phyloP scores from a whole-genome alignment of 805 yeast species.

The Lipomyces mesembrius region DNA sequence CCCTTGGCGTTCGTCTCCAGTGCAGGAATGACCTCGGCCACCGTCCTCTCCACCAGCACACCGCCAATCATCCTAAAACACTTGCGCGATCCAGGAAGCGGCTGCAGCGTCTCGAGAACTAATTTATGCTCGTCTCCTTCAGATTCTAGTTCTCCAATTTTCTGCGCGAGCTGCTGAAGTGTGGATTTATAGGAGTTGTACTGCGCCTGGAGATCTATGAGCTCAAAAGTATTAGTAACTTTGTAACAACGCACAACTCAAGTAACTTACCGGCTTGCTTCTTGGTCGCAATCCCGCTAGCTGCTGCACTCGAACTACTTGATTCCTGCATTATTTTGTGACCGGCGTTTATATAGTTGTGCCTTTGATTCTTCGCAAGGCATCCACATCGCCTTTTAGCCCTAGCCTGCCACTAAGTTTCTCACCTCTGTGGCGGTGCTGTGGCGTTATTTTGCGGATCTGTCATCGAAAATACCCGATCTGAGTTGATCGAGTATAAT shows the following conservation, averaged over 20 bases:
- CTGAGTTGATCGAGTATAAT: too few species aligned
- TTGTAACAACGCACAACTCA: neutral
- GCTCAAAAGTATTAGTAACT: neutral
- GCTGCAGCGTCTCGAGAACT: conserved; percentile 62
- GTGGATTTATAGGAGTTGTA: conserved; percentile 49
- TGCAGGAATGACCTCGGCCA: conserved; percentile 72
- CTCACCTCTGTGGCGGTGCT: neutral
- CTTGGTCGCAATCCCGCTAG: conserved; percentile 23
- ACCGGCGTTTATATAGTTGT: neutral
- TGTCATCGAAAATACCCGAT: too few species aligned
- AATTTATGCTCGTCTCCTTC: conserved; percentile 54
- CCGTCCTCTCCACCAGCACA: conserved; percentile 80
- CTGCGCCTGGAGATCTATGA: conserved; percentile 48
- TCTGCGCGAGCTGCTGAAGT: conserved; percentile 46
- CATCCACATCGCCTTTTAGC: neutral
- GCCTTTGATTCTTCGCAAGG: too few species aligned
- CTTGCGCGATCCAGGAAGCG: conserved; percentile 63
- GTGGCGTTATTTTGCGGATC: neutral
- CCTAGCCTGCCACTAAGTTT: neutral
- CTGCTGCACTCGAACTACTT: conserved; percentile 10
- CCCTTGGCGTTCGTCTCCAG: conserved; percentile 62
- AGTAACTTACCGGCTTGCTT: conserved; percentile 25
- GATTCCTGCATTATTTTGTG: neutral
- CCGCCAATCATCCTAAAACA: conserved; percentile 96
- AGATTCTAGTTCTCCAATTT: conserved; percentile 50